A percentile compares a stretch with the other conserved stretches of the same genome.
These are phyloP conservation scores for Ceratocystis harringtonii DNA, from an alignment of 2,329 filamentous ascomycete species.

Conservation along the genomic window DNA sequence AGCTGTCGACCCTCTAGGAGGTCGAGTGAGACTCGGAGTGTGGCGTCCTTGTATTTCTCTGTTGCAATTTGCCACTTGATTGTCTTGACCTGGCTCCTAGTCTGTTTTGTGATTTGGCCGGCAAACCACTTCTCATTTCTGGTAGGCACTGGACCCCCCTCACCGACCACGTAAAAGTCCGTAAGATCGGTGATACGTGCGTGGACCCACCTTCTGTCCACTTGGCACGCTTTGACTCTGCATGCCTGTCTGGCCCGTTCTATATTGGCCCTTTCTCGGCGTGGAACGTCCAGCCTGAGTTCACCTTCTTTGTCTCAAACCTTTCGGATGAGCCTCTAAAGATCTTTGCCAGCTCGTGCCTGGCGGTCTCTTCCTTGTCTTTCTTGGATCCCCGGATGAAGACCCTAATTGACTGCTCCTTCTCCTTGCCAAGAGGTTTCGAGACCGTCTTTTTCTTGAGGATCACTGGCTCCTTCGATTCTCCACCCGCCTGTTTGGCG, in stretches of 20 bases:
- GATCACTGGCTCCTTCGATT: not conserved
- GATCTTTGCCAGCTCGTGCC: no score
- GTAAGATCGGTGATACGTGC: not conserved
- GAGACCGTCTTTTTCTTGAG: not conserved
- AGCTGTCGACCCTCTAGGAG: not conserved
- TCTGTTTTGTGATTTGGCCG: not conserved
- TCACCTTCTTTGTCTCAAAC: not conserved
- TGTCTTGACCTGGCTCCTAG: not conserved
- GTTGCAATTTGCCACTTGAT: not conserved
- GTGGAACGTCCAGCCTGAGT: not conserved
- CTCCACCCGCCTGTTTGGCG: not conserved
- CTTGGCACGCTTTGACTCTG: not conserved
- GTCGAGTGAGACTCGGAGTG: not conserved
- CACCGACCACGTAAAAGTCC: not conserved
- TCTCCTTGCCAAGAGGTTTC: not conserved
- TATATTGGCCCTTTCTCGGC: no score
- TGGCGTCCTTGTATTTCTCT: not conserved
- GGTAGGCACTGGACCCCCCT: not conserved
- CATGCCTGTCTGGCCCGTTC: no score
- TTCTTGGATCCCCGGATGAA: no score
- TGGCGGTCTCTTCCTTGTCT: not conserved
- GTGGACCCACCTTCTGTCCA: not conserved
- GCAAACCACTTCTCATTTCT: not conserved
- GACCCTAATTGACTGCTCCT: no score
- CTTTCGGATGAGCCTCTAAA: no score